Conservation (phyloP, 176 grass and related monocot species). For the Themeda triandra region DNA sequence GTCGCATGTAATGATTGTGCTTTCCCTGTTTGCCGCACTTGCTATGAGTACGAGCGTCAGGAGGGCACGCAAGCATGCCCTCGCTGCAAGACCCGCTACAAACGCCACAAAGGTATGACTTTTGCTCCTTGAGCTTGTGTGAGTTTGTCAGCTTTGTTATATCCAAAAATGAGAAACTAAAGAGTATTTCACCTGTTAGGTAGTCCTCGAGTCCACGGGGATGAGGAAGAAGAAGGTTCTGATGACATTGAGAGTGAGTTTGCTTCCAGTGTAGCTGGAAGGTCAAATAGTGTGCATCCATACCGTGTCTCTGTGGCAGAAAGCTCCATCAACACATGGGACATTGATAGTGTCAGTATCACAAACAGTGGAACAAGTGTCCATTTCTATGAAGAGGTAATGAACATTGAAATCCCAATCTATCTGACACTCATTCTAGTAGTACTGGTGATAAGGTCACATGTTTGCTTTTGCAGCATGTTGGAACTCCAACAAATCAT, state of each 20-base stretch:
- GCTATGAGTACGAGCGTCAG: slow-evolving; percentile 34
- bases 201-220: slow-evolving; percentile 33
- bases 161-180: not conserved
- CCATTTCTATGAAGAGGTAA: slow-evolving; percentile 32
- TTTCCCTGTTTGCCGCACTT: slow-evolving; percentile 33
- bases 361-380: slow-evolving; percentile 28
- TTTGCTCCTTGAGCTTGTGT: not conserved
- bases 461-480: slow-evolving; percentile 5
- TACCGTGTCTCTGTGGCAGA: slow-evolving; percentile 21
- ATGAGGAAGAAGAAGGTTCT: slow-evolving; percentile 34
- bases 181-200: slow-evolving; percentile 1
- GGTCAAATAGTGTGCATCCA: slow-evolving; percentile 27
- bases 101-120: slow-evolving; percentile 22
- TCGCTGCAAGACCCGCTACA: slow-evolving; percentile 29
- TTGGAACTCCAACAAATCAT: slow-evolving; percentile 29
- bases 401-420: not conserved
- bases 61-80: slow-evolving; percentile 26
- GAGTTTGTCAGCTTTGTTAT: not conserved
- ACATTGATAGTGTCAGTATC: slow-evolving; percentile 21
- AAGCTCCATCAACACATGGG: slow-evolving; percentile 33
- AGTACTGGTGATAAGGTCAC: not conserved
- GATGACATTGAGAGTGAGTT: slow-evolving; percentile 38
- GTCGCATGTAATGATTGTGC: slow-evolving; percentile 23
- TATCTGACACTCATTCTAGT: not conserved
- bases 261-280: slow-evolving; percentile 27